Evolutionary conservation across 768 basidiomycete species (phyloP).

Genomic region (Pleurotus platypus): DNA sequence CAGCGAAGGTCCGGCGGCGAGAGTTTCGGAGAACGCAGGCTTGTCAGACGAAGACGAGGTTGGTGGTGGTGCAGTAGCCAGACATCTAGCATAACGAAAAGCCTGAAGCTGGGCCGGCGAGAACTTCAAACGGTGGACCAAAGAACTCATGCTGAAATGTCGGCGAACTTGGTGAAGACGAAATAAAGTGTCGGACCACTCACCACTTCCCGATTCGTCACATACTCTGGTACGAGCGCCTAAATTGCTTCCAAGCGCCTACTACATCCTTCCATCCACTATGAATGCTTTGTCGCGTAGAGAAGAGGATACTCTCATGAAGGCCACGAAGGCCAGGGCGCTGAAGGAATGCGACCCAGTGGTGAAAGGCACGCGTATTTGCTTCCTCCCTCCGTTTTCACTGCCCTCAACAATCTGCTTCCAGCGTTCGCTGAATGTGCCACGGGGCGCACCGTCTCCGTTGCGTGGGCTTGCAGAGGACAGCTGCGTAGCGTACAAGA

Average conservation of each 20-base stretch:
- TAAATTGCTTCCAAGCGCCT: background rate
- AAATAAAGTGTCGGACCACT: background rate
- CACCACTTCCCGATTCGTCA: background rate
- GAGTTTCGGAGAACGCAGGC: constrained; percentile 42
- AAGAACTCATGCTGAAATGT: background rate
- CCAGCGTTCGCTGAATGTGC: constrained; percentile 86
- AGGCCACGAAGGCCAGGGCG: constrained; percentile 76
- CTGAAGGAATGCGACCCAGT: constrained; percentile 73
- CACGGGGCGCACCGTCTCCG: constrained; percentile 74
- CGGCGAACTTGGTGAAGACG: background rate
- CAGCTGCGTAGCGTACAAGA: constrained; percentile 68
- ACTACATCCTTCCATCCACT: background rate
- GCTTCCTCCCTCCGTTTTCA: background rate
- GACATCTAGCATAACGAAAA: constrained; percentile 29
- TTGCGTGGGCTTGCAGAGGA: constrained; percentile 79
- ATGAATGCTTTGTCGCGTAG: constrained; percentile 87
- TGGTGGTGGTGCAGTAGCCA: constrained; percentile 50
- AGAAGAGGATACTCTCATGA: constrained; percentile 83
- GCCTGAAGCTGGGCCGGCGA: constrained; percentile 10
- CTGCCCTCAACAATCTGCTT: background rate
- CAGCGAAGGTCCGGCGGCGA: constrained; percentile 68
- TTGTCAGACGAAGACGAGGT: constrained; percentile 29
- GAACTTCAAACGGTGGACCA: background rate
- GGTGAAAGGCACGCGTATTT: constrained; percentile 56
- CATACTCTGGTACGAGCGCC: background rate